Percentiles rank a stretch among this genome's conserved stretches.
Conservation (phyloP, 1,139 yeast species). For the Pichia sp. region DNA sequence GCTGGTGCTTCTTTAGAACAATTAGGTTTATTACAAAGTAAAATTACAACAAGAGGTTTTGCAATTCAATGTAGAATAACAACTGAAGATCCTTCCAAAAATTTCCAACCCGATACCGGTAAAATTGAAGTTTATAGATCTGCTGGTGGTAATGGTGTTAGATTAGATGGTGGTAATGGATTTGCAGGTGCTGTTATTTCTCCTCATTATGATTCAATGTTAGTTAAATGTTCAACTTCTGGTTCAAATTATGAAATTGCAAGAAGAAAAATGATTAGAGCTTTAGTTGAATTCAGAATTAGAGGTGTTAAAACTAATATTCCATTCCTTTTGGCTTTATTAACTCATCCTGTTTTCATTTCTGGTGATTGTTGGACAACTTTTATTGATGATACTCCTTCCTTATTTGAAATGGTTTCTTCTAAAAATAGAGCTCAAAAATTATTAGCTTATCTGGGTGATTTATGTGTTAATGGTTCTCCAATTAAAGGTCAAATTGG, state of each 20-base stretch:
- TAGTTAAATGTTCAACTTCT: conserved; percentile 94
- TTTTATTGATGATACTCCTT: conserved; percentile 95
- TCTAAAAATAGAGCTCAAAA: conserved; percentile 97
- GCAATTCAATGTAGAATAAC: conserved; percentile 99
- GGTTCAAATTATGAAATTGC: conserved; percentile 97
- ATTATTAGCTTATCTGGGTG: conserved; percentile 81
- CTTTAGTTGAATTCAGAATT: conserved; percentile 93
- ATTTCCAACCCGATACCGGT: conserved; percentile 98
- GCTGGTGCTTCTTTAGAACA: conserved; percentile 95
- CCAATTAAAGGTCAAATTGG: conserved; percentile 95
- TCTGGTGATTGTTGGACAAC: conserved; percentile 96
- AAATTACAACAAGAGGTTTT: conserved; percentile 92
- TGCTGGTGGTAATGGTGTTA: conserved; percentile 98
- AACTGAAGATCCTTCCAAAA: conserved; percentile 94
- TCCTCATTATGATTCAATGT: conserved; percentile 97
- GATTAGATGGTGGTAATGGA: conserved; percentile 98
- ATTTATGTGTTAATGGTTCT: conserved; percentile 90
- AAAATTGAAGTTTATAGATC: conserved; percentile 97
- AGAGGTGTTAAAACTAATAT: conserved; percentile 98
- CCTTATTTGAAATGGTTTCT: conserved; percentile 87
- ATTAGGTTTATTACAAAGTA: conserved; percentile 87
- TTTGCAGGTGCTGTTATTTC: conserved; percentile 97
- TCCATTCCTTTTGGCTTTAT: conserved; percentile 88
- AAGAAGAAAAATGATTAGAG: conserved; percentile 93
- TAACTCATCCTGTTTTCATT: conserved; percentile 88